phyloP scores from a whole-genome alignment of 495 filamentous ascomycete genomes.

The Annulohypoxylon stygium region DNA sequence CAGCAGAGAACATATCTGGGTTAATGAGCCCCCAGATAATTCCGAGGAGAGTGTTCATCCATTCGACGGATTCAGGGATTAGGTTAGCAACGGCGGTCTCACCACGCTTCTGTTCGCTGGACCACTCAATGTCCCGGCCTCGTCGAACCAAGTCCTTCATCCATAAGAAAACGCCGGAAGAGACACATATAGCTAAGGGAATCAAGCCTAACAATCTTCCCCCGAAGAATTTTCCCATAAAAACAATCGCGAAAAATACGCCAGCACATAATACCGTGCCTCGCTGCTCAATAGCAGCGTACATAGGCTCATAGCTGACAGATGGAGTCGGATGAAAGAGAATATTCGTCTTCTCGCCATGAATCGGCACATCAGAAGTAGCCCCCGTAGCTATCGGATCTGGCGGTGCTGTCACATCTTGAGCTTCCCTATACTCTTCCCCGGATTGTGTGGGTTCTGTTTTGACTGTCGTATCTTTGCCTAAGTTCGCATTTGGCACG shows the following conservation, averaged over 20 bases:
- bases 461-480: constrained; percentile 75
- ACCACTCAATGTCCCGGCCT: constrained; percentile 89
- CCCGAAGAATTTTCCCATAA: constrained; percentile 83
- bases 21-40: constrained; percentile 91
- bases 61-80: constrained; percentile 89
- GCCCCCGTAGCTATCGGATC: constrained; percentile 82
- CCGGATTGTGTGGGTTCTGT: constrained; percentile 69
- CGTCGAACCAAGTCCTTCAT: constrained; percentile 84
- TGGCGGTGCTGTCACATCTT: constrained; percentile 92
- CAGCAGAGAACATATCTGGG: constrained; percentile 87
- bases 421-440: constrained; percentile 81
- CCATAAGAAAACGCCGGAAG: constrained; percentile 87
- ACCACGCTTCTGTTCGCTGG: constrained; percentile 84
- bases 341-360: constrained; percentile 95
- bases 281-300: constrained; percentile 76
- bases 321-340: constrained; percentile 95
- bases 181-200: constrained; percentile 74
- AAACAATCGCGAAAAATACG: constrained; percentile 77
- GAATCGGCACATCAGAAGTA: constrained; percentile 94
- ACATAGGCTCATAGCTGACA: constrained; percentile 88
- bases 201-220: constrained; percentile 81
- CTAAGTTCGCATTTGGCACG: constrained; percentile 90
- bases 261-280: constrained; percentile 75
- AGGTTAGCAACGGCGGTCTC: constrained; percentile 85
- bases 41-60: constrained; percentile 89